These are phyloP conservation scores for Exophiala aquamarina DNA, from an alignment of 2,329 filamentous ascomycete species.

Conservation along the genomic window DNA sequence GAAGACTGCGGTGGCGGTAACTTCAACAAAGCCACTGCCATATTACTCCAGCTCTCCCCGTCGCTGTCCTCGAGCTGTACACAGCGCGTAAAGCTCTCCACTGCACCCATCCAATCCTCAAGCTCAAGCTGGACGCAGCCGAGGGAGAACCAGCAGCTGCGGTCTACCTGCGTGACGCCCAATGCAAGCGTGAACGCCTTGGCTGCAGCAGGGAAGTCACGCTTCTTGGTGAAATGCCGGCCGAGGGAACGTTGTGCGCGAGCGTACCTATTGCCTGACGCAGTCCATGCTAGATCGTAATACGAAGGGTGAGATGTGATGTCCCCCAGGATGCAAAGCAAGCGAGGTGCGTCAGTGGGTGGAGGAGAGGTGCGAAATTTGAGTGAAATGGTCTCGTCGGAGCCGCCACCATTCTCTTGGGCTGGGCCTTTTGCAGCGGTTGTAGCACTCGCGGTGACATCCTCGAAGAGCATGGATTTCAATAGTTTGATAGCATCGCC, in stretches of 20 bases:
- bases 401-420: slow-evolving; percentile 34
- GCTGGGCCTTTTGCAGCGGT: too few species aligned
- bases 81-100: slow-evolving; percentile 77
- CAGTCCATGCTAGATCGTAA: slow-evolving; percentile 84
- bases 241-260: slow-evolving; percentile 86
- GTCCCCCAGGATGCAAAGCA: slow-evolving; percentile 93
- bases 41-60: slow-evolving; percentile 91
- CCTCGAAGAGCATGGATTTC: slow-evolving; percentile 73
- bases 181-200: slow-evolving; percentile 78
- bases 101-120: slow-evolving; percentile 72
- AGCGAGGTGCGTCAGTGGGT: slow-evolving; percentile 71
- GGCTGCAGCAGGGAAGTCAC: slow-evolving; percentile 68
- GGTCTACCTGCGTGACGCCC: slow-evolving; percentile 75
- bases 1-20: slow-evolving; percentile 29
- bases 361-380: slow-evolving; percentile 67
- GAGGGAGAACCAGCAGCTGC: slow-evolving; percentile 83
- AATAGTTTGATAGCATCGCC: slow-evolving; percentile 78
- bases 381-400: slow-evolving; percentile 48
- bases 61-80: slow-evolving; percentile 86
- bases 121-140: slow-evolving; percentile 85
- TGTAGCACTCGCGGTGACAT: slow-evolving; percentile 50
- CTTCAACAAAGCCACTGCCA: slow-evolving; percentile 78
- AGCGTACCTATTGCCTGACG: slow-evolving; percentile 77
- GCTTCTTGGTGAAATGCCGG: slow-evolving; percentile 68
- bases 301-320: slow-evolving; percentile 71